Percentiles rank a stretch among this genome's conserved stretches.
Evolutionary conservation across 164 flowering plant species (phyloP).

Genomic region (Cinnamomum micranthum): DNA sequence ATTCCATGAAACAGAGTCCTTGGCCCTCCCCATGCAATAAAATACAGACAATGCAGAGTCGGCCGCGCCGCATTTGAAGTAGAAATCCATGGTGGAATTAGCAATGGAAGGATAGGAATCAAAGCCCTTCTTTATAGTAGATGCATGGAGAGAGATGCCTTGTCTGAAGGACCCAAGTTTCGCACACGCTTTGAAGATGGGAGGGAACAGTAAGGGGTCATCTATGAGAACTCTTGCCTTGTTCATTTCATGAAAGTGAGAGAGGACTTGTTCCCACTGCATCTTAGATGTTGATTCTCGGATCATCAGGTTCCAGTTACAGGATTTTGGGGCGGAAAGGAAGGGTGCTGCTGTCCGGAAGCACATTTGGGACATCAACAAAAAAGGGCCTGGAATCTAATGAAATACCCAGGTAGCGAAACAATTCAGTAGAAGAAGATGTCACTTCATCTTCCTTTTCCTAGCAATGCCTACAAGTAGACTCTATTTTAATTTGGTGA

Average conservation of each 20-base stretch:
- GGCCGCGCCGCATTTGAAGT: slow-evolving; percentile 42
- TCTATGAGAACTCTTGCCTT: slow-evolving; percentile 25
- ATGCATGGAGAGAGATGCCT: slow-evolving; percentile 55
- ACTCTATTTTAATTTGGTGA: no score
- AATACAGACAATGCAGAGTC: slow-evolving; percentile 43
- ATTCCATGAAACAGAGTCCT: slow-evolving; percentile 81
- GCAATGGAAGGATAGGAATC: slow-evolving; percentile 46
- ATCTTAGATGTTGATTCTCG: slow-evolving; percentile 29
- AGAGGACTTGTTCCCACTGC: slow-evolving; percentile 56
- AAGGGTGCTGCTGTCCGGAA: slow-evolving; percentile 6
- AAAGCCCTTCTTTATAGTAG: slow-evolving; percentile 50
- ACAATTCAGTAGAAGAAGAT: no score
- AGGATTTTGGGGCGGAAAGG: slow-evolving; percentile 13
- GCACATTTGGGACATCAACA: slow-evolving; percentile 19
- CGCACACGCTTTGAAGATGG: slow-evolving; percentile 53
- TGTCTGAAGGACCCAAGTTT: slow-evolving; percentile 24
- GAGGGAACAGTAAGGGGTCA: slow-evolving; percentile 46
- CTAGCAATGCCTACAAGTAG: no score
- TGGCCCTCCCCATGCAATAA: slow-evolving; percentile 21
- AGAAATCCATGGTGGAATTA: slow-evolving; percentile 64
- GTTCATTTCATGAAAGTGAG: slow-evolving; percentile 28
- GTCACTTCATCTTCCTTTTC: no score
- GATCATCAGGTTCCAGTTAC: slow-evolving; percentile 27
- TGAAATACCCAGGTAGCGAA: neutral
- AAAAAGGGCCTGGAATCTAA: neutral